Conservation (phyloP, 495 filamentous ascomycete species). For the Neurospora sp. region DNA sequence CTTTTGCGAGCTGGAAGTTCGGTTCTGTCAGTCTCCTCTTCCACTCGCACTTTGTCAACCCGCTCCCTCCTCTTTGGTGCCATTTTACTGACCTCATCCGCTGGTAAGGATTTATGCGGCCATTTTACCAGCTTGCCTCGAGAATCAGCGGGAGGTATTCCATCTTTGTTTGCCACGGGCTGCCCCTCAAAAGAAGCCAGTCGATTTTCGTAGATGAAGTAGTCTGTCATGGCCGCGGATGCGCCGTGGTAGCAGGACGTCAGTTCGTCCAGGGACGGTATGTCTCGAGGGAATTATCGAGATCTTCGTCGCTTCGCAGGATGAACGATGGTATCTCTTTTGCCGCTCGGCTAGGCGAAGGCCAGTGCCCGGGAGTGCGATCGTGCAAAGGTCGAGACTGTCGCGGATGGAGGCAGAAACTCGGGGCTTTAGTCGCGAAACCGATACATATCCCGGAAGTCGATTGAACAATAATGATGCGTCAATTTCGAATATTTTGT, state of each 20-base stretch:
- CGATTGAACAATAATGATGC: neutral
- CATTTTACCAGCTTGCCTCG: constrained; percentile 53
- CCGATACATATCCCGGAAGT: neutral
- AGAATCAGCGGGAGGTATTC: constrained; percentile 55
- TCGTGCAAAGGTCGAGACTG: neutral
- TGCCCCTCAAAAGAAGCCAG: constrained; percentile 60
- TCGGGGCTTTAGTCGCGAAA: neutral
- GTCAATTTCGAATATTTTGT: neutral
- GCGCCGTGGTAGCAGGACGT: neutral
- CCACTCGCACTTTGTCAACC: neutral
- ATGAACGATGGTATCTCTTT: neutral
- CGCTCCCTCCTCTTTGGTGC: neutral
- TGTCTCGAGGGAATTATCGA: neutral
- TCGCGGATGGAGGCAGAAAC: neutral
- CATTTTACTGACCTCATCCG: constrained; percentile 47
- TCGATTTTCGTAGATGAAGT: constrained; percentile 57
- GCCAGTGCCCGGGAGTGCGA: neutral
- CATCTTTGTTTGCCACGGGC: constrained; percentile 44
- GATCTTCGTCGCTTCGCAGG: neutral
- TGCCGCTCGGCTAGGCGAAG: neutral
- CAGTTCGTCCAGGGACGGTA: neutral
- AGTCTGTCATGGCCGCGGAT: constrained; percentile 16
- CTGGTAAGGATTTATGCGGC: constrained; percentile 60
- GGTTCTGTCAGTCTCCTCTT: constrained; percentile 5
- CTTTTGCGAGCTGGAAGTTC: constrained; percentile 60